These are phyloP conservation scores for Herpetomonas samuelpessoai DNA, from an alignment of 208 protist genomes.

Conservation along the genomic window DNA sequence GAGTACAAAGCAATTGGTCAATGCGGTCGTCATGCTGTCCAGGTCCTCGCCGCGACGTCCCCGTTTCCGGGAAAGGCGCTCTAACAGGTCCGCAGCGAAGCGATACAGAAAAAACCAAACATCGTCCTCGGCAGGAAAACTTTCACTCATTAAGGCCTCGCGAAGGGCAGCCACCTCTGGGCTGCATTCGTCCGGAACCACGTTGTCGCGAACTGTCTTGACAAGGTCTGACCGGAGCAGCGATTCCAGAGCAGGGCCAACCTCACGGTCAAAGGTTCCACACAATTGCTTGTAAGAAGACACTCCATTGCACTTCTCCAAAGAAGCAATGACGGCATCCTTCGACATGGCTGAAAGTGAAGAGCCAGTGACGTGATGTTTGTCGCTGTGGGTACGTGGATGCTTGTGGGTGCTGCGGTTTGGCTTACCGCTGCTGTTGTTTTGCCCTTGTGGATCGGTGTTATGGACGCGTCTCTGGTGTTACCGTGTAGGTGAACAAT, in stretches of 20 bases:
- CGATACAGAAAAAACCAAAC: conserved; percentile 78
- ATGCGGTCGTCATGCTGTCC: conserved; percentile 13
- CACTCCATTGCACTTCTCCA: conserved; percentile 5
- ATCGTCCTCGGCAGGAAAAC: conserved; percentile 41
- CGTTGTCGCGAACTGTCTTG: conserved; percentile 53
- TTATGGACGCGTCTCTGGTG: too few relatives aligned
- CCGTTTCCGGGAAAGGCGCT: conserved; percentile 50
- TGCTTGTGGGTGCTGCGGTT: too few relatives aligned
- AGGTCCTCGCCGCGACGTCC: conserved; percentile 17
- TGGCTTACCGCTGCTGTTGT: too few relatives aligned
- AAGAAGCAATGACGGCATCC: background rate
- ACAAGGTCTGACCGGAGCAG: conserved; percentile 35
- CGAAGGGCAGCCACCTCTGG: conserved; percentile 47
- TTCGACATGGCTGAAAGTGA: too few relatives aligned
- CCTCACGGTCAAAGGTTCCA: conserved; percentile 9
- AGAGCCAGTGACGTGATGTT: too few relatives aligned
- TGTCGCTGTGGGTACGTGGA: too few relatives aligned
- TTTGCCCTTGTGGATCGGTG: too few relatives aligned
- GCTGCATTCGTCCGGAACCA: conserved; percentile 66
- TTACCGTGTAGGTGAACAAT: too few relatives aligned
- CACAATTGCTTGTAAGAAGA: background rate
- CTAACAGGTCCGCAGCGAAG: conserved; percentile 36
- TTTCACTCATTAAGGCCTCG: conserved; percentile 24
- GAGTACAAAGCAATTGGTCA: conserved; percentile 76
- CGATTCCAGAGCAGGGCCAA: conserved; percentile 44